phyloP scores from a whole-genome alignment of 179 eudicot species.

The Silene noctiflora region DNA sequence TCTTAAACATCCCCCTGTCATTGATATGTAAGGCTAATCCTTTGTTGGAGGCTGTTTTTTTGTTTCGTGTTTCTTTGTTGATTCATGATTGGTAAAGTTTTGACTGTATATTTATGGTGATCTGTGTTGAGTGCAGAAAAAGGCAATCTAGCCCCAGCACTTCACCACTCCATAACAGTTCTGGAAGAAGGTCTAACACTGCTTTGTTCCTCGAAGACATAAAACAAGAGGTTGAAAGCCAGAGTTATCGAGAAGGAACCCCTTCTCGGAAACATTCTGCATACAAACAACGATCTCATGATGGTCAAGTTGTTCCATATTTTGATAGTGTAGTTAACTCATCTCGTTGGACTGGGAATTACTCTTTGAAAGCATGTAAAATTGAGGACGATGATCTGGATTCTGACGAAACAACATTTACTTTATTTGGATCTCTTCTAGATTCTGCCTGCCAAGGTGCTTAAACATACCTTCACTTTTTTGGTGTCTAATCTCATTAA shows the following conservation, averaged over 20 bases:
- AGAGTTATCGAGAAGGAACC: constrained; percentile 51
- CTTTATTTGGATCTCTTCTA: constrained; percentile 70
- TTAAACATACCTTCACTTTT: not conserved
- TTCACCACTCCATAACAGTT: constrained; percentile 59
- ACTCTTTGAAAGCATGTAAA: constrained; percentile 59
- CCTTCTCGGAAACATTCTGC: constrained; percentile 50
- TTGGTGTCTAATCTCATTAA: not conserved
- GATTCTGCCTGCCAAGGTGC: constrained; percentile 92
- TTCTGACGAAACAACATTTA: constrained; percentile 59
- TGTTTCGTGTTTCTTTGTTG: not conserved
- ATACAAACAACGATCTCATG: constrained; percentile 50
- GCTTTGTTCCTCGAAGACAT: constrained; percentile 79
- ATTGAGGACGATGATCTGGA: constrained; percentile 66
- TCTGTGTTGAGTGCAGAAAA: constrained; percentile 44
- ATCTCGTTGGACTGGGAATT: constrained; percentile 39
- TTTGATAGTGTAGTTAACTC: constrained; percentile 40
- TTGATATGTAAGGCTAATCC: not conserved
- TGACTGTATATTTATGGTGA: not conserved
- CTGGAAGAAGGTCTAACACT: constrained; percentile 56
- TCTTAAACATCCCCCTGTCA: not conserved
- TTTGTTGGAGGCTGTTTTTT: not conserved
- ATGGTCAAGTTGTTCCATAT: constrained; percentile 39
- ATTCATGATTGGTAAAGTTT: not conserved
- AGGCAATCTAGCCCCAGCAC: constrained; percentile 52
- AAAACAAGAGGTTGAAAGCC: constrained; percentile 70